A percentile compares a stretch with the other conserved stretches of the same genome.
Evolutionary conservation across 176 grass and related monocot species (phyloP).

Genomic region (Avena sativa): DNA sequence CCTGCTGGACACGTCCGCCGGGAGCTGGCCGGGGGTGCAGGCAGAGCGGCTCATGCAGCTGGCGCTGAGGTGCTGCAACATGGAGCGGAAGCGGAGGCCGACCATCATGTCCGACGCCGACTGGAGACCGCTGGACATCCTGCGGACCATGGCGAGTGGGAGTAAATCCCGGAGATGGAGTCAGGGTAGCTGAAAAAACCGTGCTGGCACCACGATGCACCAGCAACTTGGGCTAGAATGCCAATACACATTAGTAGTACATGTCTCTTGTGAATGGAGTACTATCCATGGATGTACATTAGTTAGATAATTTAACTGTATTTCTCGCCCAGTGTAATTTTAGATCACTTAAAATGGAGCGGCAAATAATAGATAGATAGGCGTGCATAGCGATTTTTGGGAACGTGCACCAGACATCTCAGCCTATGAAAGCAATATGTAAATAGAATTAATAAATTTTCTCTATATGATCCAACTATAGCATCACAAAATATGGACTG

Average conservation of each 20-base stretch:
- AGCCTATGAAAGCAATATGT: not conserved
- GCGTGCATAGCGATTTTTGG: not conserved
- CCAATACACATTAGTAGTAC: not conserved
- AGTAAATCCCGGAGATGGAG: constrained; percentile 39
- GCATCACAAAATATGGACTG: not conserved
- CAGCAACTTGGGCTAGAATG: not conserved
- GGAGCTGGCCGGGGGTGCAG: constrained; percentile 54
- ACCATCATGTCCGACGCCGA: constrained; percentile 35
- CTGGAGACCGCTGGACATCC: constrained; percentile 52
- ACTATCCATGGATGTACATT: not conserved
- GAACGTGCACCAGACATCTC: not conserved
- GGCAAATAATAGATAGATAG: not conserved
- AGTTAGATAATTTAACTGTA: not conserved
- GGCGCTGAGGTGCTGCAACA: constrained; percentile 51
- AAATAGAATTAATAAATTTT: not conserved
- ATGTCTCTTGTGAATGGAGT: not conserved
- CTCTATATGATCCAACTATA: not conserved
- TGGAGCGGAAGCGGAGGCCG: constrained; percentile 52
- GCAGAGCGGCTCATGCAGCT: constrained; percentile 39
- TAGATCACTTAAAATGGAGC: not conserved
- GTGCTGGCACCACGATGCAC: not conserved
- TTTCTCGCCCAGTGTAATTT: not conserved
- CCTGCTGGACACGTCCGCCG: constrained; percentile 49
- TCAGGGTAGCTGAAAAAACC: not conserved
- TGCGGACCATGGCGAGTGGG: constrained; percentile 37